Base-by-base conservation (phyloP, 225 moss, liverwort and hornwort species). In the Polytrichum formosum region DNA sequence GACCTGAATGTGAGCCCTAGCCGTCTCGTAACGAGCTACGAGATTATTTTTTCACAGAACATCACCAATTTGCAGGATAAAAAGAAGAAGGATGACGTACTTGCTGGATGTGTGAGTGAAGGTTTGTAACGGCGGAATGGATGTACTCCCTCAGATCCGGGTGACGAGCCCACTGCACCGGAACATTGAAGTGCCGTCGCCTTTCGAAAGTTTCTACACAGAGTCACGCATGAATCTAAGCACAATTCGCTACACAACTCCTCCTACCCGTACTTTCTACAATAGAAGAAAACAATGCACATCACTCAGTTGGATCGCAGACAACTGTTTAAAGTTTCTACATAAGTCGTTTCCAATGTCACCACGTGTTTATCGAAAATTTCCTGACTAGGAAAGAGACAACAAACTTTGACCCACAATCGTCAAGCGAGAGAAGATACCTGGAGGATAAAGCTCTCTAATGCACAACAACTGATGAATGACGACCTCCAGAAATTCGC, bases 401-500 rank as follows among this genome's bases (percentile, higher is more conserved):
- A 37, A 37, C 60, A 60, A 60, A n/a, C 21, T 3, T 20, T n/a
- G 25, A 21, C 60, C 25, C 0, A 54, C 6, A 25, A 25, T 55
- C 4, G 66, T 54, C 4, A 18, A 26, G 20, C 53, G 9, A 74
- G 55, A 55, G 20, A 18, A 33, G 31, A 29, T 54, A 85, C 93
- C 96, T 80, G 84, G 71, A 64, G 97, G 92, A 64, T 98, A 98
- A 17, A 98, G 77, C 46, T 85, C 86, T 74, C 94, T 84, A 67
- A 94, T 68, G 37, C 79, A 77, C 46, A 98, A 87, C 31, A 94
- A 64, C 31, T 83, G 84, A 68, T 92, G 90, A 62, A 94, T 81
- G 63, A 89, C 88, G 66, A 98, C 92, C 87, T 94, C 97, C 79
- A 98, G 66, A 80, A 98, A 98, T 72, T 98, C 97, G 74, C 91